Evolutionary conservation across 805 yeast genomes (phyloP).

Genomic region (Candida palmyrensis): DNA sequence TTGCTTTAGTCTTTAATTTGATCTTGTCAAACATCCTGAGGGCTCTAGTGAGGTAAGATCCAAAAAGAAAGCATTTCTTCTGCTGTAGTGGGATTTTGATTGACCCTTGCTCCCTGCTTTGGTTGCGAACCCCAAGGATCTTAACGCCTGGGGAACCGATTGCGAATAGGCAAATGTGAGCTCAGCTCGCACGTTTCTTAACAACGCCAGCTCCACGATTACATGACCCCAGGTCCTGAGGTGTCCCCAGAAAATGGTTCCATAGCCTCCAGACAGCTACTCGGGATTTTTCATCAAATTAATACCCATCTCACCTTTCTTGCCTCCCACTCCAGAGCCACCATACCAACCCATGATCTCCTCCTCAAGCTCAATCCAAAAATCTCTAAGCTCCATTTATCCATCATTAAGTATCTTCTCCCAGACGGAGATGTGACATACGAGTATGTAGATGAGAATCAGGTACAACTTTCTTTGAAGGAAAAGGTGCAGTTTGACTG

Average conservation of each 20-base stretch:
- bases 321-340: conserved; percentile 28
- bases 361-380: conserved; percentile 25
- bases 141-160: too few species aligned
- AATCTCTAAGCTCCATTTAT: conserved; percentile 50
- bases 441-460: conserved; percentile 78
- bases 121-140: too few species aligned
- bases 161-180: too few species aligned
- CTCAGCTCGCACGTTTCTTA: too few species aligned
- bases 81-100: too few species aligned
- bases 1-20: conserved; percentile 26
- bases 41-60: too few species aligned
- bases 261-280: not conserved
- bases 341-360: conserved; percentile 26
- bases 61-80: too few species aligned
- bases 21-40: conserved; percentile 25
- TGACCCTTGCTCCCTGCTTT: too few species aligned
- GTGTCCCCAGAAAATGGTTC: too few species aligned
- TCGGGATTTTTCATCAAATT: conserved; percentile 18
- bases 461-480: conserved; percentile 39
- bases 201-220: too few species aligned
- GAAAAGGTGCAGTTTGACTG: conserved; percentile 38
- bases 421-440: conserved; percentile 64
- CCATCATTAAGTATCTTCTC: conserved; percentile 53
- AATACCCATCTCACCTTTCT: conserved; percentile 38
- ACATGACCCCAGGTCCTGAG: too few species aligned